Evolutionary conservation across 2,329 filamentous ascomycete species (phyloP).

Genomic region (Xylariales sp.): DNA sequence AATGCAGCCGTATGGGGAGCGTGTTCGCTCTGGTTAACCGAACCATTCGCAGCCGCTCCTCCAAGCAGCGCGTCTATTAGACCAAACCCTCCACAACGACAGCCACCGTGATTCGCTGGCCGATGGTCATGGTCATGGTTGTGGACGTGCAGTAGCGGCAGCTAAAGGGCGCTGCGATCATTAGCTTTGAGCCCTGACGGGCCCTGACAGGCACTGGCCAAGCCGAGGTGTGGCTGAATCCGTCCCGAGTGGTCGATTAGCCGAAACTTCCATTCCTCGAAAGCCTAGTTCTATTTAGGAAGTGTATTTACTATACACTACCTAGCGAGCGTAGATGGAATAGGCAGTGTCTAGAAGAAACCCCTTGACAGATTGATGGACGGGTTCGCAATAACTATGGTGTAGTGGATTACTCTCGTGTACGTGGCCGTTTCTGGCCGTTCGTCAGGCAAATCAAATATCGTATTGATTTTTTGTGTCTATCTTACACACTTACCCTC

Average conservation of each 20-base stretch:
- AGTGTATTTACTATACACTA: no score
- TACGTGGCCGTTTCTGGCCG: no score
- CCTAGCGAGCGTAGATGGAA: no score
- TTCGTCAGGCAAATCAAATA: neutral
- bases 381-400: neutral
- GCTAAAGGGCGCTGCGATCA: neutral
- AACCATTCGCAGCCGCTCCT: slow-evolving; percentile 18
- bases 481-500: neutral
- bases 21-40: slow-evolving; percentile 9
- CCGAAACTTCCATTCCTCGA: slow-evolving; percentile 23
- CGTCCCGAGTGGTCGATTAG: slow-evolving; percentile 27
- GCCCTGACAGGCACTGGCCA: neutral
- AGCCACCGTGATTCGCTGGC: slow-evolving; percentile 24
- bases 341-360: neutral
- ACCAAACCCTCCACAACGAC: slow-evolving; percentile 5
- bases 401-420: neutral
- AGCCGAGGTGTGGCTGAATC: slow-evolving; percentile 20
- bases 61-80: slow-evolving; percentile 32
- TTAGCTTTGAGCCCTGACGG: slow-evolving; percentile 7
- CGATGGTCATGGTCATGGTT: slow-evolving; percentile 1
- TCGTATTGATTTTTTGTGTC: neutral
- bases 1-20: neutral
- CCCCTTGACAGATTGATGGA: neutral
- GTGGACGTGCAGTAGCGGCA: slow-evolving; percentile 1
- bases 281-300: neutral